These are phyloP conservation scores for Rhododendron griersonianum DNA, from an alignment of 148 eudicot genomes.

Conservation along the genomic window DNA sequence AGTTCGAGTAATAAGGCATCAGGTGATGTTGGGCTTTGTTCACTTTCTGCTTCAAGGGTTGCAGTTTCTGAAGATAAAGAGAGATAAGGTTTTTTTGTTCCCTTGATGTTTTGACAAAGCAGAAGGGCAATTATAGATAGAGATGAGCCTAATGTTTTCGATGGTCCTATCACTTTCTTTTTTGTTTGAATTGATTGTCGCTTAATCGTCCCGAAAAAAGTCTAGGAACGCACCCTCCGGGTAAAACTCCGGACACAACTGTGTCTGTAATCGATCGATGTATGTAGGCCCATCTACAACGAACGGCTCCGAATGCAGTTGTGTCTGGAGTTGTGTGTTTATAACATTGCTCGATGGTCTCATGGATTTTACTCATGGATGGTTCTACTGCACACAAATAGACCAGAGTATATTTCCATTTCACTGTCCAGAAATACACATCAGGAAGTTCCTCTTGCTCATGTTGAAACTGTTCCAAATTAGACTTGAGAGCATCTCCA, in stretches of 20 bases:
- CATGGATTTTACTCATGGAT: not conserved
- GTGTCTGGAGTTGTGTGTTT: not conserved
- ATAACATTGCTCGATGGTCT: not conserved
- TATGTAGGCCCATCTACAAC: not conserved
- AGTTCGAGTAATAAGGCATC: slow-evolving; percentile 21
- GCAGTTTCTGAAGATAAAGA: slow-evolving; percentile 25
- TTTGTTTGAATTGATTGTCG: not conserved
- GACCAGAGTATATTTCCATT: not conserved
- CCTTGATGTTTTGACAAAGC: slow-evolving; percentile 1
- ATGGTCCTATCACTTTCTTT: not conserved
- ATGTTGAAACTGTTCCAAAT: not conserved
- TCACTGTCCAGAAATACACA: not conserved
- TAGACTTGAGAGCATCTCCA: not conserved
- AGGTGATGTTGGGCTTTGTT: slow-evolving; percentile 26
- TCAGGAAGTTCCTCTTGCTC: not conserved
- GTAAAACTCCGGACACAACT: not conserved
- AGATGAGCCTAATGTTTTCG: slow-evolving; percentile 2
- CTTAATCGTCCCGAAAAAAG: not conserved
- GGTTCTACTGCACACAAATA: slow-evolving; percentile 4
- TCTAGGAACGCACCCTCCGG: not conserved
- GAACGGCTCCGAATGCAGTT: not conserved
- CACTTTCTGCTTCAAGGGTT: slow-evolving; percentile 31
- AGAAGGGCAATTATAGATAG: not conserved
- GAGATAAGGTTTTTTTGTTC: slow-evolving; percentile 26
- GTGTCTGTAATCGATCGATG: not conserved